phyloP scores from a whole-genome alignment of 176 grass and related monocot genomes.

The Dendrocalamus sinicus region DNA sequence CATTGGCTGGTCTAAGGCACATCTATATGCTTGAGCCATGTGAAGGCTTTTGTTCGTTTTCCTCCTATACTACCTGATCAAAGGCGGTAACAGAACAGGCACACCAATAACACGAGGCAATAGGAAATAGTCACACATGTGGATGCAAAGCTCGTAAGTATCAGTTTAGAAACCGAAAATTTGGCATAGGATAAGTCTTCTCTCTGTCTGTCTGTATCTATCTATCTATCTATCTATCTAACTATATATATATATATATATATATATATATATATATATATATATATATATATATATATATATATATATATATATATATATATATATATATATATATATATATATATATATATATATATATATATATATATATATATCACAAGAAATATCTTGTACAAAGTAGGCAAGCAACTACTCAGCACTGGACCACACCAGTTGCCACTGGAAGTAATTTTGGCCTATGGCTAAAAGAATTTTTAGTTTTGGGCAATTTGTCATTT shows the following conservation, averaged over 20 bases:
- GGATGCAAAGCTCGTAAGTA: not conserved
- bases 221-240: too few relatives aligned
- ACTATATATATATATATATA: too few relatives aligned
- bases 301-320: too few relatives aligned
- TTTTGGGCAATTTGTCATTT: not conserved
- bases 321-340: too few relatives aligned
- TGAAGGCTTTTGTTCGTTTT: not conserved
- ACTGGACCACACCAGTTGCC: not conserved
- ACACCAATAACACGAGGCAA: not conserved
- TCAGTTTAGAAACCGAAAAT: not conserved
- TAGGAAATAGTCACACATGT: not conserved
- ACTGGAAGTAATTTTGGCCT: not conserved
- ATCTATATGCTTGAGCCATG: constrained; percentile 3
- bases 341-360: too few relatives aligned
- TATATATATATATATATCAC: not conserved
- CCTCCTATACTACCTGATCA: not conserved
- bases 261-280: too few relatives aligned
- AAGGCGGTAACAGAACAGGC: not conserved
- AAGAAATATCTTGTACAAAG: constrained; percentile 4
- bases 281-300: too few relatives aligned
- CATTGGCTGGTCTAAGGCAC: not conserved
- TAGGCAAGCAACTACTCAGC: not conserved
- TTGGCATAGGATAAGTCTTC: not conserved
- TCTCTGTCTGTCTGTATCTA: too few relatives aligned
- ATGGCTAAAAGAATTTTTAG: not conserved